Percentiles rank a stretch among this genome's conserved stretches.
Conservation (phyloP, 176 grass and related monocot genomes). For the Puccinellia tenuiflora region DNA sequence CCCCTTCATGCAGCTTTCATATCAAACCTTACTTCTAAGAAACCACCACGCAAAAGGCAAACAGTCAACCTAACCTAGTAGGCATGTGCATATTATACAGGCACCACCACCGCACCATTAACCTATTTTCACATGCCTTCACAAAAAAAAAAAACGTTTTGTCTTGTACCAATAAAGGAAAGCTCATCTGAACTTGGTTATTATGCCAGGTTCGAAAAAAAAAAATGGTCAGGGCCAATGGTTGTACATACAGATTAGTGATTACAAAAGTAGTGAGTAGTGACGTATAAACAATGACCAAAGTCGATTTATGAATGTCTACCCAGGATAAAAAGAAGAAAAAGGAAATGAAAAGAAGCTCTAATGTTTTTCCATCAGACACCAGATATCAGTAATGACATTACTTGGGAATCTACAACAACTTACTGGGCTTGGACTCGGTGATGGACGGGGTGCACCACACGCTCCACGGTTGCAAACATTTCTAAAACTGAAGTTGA, state of each 20-base stretch:
- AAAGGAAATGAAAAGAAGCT: background rate
- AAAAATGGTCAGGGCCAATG: background rate
- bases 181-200: background rate
- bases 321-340: background rate
- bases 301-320: background rate
- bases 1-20: background rate
- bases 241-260: conserved; percentile 1
- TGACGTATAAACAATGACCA: background rate
- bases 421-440: conserved; percentile 87
- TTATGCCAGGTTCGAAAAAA: background rate
- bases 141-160: background rate
- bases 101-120: too few relatives aligned
- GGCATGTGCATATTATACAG: too few relatives aligned
- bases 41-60: background rate
- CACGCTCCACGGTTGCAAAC: conserved; percentile 89
- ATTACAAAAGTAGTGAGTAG: background rate
- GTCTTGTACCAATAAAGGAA: background rate
- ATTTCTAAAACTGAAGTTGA: conserved; percentile 99
- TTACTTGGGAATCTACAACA: conserved; percentile 45
- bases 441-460: conserved; percentile 72
- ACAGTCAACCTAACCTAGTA: too few relatives aligned
- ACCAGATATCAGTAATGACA: conserved; percentile 41
- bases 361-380: conserved; percentile 6
- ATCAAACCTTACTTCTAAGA: background rate
- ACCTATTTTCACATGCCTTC: background rate